Base-by-base conservation (phyloP, 768 basidiomycete genomes). In the Sutorius australiensis region DNA sequence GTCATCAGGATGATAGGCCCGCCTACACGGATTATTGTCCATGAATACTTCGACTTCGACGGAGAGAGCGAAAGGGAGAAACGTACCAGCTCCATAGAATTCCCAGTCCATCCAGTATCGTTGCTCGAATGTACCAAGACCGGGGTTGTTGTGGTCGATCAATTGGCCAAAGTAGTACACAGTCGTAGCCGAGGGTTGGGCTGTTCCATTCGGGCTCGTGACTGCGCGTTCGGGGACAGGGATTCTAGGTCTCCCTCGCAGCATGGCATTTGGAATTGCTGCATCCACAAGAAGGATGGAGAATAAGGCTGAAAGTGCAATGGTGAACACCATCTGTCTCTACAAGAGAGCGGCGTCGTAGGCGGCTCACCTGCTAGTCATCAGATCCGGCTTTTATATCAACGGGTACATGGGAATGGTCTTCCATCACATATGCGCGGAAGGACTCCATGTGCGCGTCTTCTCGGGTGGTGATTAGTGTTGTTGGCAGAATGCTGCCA, bases 71-170 rank as follows among this genome's bases (percentile, higher is more conserved):
- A 19, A 33, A 54, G 33, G 17, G 5, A 28, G 1, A n/a, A 16
- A 36, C 32, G 46, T 50, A 78, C 80, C 79, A 36, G 69, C 54
- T 65, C 83, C 72, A 57, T 88, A 88, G 59, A 75, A 86, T 65
- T 88, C 82, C 67, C 75, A 85, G 30, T 81, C 81, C 54, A 80
- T 75, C 85, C 85, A 89, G 67, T 77, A 89, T 33, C 87, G 79
- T 68, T 89, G 87, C 63, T 81, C 74, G 70, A 90, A 90, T n/a
- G 86, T 89, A 17, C 87, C 87, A 19, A 80, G 70, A 27, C 74
- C 70, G n/a, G 84, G 80, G 55, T 80, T 68, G 32, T 64, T 75
- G 63, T 80, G 80, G 60, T 81, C 78, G 49, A 66, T 70, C 31
- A 67, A 45, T 42, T 71, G 69, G 38, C 70, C 50, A 19, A 72